Evolutionary conservation across 139 green algal species (phyloP), one percentile per base, ranked within the genome.

Genomic region (Volvox africanus): DNA sequence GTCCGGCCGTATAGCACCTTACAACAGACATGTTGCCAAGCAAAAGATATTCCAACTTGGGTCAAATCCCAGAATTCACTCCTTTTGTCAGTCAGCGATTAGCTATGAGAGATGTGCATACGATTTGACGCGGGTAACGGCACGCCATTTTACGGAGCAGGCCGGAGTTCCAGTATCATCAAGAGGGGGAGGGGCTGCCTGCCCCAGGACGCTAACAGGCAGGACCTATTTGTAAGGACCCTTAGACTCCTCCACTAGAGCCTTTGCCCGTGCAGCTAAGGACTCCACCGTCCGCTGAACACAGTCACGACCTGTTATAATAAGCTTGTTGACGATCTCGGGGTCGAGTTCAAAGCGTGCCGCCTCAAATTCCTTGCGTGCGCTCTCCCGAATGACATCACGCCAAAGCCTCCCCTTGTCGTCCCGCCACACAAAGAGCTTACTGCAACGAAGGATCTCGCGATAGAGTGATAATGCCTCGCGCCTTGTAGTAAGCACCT

Each of bases 391-490:
- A 61, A 97, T 93, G 26, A 96, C 71, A 87, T 97, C 94, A 13
- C 94, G 89, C 93, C 95, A 96, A 24, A 92, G n/a, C 2, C 92
- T 37, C 22, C 95, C 95, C 37, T 93, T 91, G 5, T 96, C 89
- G 83, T 97, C 94, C 24, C 87, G 80, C 94, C 95, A 96, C 21
- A 95, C 93, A 65, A 97, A 97, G 0, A 97, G 91, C 33, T 93
- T 94, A 35, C 89, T 94, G 86, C 94, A 95, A 44, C 95, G 92
- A 20, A 95, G 87, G 24, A 97, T 89, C 75, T 96, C 93, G 0
- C 95, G 88, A 36, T 97, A 97, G 16, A 96, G 88, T 0, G 92
- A 81, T 9, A 97, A 68, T 0, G 95, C 93, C 68, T 97, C 94
- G 0, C 93, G 80, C 2, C 95, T 80, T 13, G 93, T 95, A 6